phyloP scores from a whole-genome alignment of 2,329 filamentous ascomycete genomes.

The Didymosphaeria variabile region DNA sequence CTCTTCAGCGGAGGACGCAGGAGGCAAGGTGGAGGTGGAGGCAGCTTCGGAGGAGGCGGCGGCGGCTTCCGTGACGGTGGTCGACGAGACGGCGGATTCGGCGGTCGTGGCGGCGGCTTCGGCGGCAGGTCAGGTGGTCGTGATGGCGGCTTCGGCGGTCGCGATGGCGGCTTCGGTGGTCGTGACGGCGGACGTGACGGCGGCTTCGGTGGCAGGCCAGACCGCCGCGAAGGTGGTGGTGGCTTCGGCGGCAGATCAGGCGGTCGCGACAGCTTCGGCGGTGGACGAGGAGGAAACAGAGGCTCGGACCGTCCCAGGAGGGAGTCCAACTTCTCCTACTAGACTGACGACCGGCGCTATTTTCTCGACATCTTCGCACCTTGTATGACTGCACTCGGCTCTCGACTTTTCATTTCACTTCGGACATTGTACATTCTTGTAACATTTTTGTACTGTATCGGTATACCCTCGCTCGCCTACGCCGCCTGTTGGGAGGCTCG shows the following conservation, averaged over 20 bases:
- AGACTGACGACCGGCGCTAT: not conserved
- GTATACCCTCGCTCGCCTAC: conserved; percentile 17
- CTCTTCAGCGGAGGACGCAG: conserved; percentile 25
- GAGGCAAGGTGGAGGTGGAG: conserved; percentile 21
- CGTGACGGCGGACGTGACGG: not conserved
- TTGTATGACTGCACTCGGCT: not conserved
- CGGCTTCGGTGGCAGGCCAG: not conserved
- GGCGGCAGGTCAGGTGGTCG: conserved; percentile 17
- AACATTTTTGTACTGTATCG: conserved; percentile 17
- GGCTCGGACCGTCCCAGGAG: not conserved
- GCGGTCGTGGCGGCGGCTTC: conserved; percentile 19
- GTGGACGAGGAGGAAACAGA: not conserved
- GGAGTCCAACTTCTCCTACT: conserved; percentile 2
- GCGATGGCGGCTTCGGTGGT: not conserved
- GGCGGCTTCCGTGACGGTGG: conserved; percentile 29
- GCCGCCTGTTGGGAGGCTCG: not conserved
- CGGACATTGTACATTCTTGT: conserved; percentile 12
- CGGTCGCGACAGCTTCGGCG: conserved; percentile 4
- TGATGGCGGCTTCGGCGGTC: conserved; percentile 4
- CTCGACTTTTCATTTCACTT: conserved; percentile 8
- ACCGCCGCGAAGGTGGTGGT: not conserved
- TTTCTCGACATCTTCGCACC: not conserved
- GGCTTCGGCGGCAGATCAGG: conserved; percentile 13
- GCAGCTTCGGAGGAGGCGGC: conserved; percentile 13
- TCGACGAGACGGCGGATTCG: conserved; percentile 29